phyloP scores from a whole-genome alignment of 805 yeast genomes.

The Starmerella stellata region DNA sequence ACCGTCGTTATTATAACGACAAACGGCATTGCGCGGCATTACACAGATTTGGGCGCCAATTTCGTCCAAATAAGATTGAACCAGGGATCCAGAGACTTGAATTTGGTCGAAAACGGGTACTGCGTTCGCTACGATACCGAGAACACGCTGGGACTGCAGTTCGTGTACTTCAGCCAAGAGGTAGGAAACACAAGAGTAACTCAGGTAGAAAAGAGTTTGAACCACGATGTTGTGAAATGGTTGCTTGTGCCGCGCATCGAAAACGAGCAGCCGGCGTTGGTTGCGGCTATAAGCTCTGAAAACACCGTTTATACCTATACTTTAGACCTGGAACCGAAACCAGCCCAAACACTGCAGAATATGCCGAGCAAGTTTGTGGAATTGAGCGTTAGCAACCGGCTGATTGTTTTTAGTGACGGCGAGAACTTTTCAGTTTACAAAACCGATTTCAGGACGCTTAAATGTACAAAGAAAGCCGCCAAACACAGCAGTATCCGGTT shows the following conservation, averaged over 20 bases:
- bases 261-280: not conserved
- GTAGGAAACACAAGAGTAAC: not conserved
- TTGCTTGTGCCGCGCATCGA: not conserved
- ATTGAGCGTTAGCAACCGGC: not conserved
- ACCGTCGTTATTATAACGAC: constrained; percentile 38
- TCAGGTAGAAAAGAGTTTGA: not conserved
- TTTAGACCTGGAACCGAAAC: not conserved
- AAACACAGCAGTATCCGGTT: constrained; percentile 26
- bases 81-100: not conserved
- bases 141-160: not conserved
- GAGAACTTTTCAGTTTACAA: not conserved
- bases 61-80: constrained; percentile 26
- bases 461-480: not conserved
- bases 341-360: not conserved
- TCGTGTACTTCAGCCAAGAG: not conserved
- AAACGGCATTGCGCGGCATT: constrained; percentile 37
- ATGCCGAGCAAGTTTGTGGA: constrained; percentile 1
- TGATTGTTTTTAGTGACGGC: constrained; percentile 6
- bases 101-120: not conserved
- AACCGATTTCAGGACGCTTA: constrained; percentile 3
- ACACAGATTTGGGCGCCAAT: constrained; percentile 48
- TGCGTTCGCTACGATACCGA: not conserved
- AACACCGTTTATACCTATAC: not conserved
- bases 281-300: not conserved
- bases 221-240: not conserved